A percentile compares a stretch with the other conserved stretches of the same genome.
phyloP scores from a whole-genome alignment of 2,329 filamentous ascomycete genomes.

The Trichoderma sp. region DNA sequence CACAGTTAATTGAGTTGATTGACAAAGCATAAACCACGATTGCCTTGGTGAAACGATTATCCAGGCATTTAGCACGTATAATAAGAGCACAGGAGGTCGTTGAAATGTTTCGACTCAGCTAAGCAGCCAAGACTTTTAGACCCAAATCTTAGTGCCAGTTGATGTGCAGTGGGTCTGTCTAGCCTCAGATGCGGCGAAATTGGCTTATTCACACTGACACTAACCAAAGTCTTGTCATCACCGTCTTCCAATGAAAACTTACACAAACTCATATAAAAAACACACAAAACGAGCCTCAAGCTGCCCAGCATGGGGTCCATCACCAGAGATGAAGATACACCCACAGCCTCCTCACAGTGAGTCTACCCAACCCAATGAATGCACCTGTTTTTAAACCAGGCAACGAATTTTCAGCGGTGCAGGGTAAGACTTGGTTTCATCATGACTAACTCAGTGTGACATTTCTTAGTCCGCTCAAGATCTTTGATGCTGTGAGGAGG shows the following conservation, averaged over 20 bases:
- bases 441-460: background rate
- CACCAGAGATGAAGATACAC: background rate
- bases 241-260: background rate
- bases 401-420: background rate
- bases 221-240: background rate
- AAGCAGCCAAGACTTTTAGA: constrained; percentile 8
- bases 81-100: background rate
- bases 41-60: background rate
- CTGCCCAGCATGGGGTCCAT: constrained; percentile 9
- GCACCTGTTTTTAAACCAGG: background rate
- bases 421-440: background rate
- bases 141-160: background rate
- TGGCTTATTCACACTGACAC: background rate
- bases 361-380: background rate
- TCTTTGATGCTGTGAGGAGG: constrained; percentile 54
- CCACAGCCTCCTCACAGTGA: background rate
- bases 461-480: constrained; percentile 50
- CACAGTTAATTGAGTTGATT: background rate
- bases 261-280: background rate
- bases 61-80: background rate
- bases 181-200: background rate
- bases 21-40: fast-evolving
- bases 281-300: background rate
- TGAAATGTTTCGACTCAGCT: background rate
- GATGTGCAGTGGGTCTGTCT: background rate